These are phyloP conservation scores for Parastagonospora nodorum DNA, from an alignment of 2,329 filamentous ascomycete genomes.

Conservation along the genomic window DNA sequence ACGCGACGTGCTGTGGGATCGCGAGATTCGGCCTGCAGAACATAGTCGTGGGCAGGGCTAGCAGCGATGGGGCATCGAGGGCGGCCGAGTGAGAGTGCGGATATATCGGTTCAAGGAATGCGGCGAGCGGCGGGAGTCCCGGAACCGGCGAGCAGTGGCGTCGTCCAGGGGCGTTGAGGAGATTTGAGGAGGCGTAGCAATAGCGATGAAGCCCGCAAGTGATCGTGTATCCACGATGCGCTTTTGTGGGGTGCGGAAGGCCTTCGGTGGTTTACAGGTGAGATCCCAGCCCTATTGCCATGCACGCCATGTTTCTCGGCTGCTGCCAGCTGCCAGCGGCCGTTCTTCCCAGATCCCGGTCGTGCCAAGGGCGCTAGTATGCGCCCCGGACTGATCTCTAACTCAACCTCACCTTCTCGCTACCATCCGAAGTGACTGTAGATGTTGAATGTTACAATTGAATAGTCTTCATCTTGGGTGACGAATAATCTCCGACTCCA, in stretches of 20 bases:
- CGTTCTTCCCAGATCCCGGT: constrained; percentile 2
- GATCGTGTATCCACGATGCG: constrained; percentile 3
- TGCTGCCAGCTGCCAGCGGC: constrained; percentile 9
- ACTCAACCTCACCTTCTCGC: background rate
- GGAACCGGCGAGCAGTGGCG: constrained; percentile 8
- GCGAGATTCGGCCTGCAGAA: constrained; percentile 25
- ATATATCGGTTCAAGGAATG: constrained; percentile 15
- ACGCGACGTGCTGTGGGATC: constrained; percentile 32
- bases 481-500: too few relatives aligned
- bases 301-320: constrained; percentile 24
- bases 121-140: constrained; percentile 16
- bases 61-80: constrained; percentile 19
- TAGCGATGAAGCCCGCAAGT: background rate
- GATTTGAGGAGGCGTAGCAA: background rate
- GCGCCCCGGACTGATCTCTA: background rate
- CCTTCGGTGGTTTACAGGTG: constrained; percentile 2
- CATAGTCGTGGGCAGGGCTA: constrained; percentile 39
- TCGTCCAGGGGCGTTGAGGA: background rate
- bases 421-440: background rate
- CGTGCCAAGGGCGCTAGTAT: background rate
- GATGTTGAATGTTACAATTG: too few relatives aligned
- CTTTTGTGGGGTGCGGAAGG: constrained; percentile 9
- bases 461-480: too few relatives aligned
- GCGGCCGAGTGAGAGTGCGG: constrained; percentile 10
- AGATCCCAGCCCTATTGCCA: background rate